Base-by-base conservation (phyloP, 768 basidiomycete genomes). In the Tricholoma sp. region DNA sequence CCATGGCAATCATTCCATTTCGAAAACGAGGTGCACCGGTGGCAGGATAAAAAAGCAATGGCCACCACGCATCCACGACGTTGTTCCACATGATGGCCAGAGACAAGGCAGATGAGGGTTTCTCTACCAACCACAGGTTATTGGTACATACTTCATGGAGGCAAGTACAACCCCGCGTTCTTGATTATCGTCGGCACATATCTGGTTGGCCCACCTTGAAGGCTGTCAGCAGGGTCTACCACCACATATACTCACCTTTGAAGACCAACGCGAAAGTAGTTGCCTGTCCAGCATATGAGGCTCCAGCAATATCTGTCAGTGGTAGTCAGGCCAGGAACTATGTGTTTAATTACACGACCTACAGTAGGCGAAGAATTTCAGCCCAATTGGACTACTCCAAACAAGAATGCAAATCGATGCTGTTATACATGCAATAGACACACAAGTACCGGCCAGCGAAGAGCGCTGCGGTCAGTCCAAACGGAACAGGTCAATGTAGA, bases 311-410 rank as follows among this genome's bases (percentile, higher is more conserved):
- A 66, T 83, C 80, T 84, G 43, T 21, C 12, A 19, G 16, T 29
- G 24, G 47, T 16, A 29, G 14, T 49, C 12, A 29, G 24, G 56
- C 54, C 24, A 22, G 22, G 39, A 52, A 37, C 8, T 10, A 34
- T 29, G 6, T 11, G 22, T 51, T 55, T 5, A 18, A 11, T n/a
- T 27, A 24, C 21, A 59, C 9, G 8, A 74, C 78, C 58, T 57
- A 82, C 85, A 89, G 64, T 86, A 91, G 4, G 86, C 89, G 61
- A 89, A 88, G 68, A 86, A 89, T 60, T 85, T 86, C n/a, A 85
- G 78, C 1, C 76, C 80, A 0, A 71, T 81, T 4, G 87, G 82
- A 55, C 76, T 80, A 53, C 72, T 74, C 83, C 83, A 85, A 3
- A 84, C 77, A 29, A 89, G 73, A 51, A 90, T 77, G 64, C 80